Evolutionary conservation across 1,284 basidiomycete genomes (phyloP), one percentile per base, ranked within the genome.

Genomic region (Clitocybe nebularis): DNA sequence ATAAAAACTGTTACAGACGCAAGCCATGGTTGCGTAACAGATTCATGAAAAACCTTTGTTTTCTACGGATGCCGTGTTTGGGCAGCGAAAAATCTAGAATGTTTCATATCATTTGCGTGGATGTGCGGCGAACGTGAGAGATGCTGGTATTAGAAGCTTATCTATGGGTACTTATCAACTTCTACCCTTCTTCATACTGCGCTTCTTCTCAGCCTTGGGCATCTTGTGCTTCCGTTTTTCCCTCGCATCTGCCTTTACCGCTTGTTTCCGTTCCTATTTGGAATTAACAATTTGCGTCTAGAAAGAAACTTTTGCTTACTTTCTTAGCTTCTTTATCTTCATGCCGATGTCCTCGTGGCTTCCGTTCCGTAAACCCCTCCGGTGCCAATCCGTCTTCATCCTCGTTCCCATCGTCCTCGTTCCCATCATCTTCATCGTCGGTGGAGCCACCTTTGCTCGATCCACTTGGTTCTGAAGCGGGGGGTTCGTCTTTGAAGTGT

Each of bases 271-370:
- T 62, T 93, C 89, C 89, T 94, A 47, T 19, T n/a, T n/a, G n/a
- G n/a, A n/a, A 40, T 13, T 22, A 48, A 39, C 20, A 26, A 8
- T 39, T 36, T 36, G 11, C 13, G 33, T 36, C 14, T 41, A 32
- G 39, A 9, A 25, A 10, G 11, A 14, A 13, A 14, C 29, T 20
- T 13, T 23, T 32, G 17, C 65, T 23, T 48, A 88, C 92, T 81
- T 90, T 95, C 67, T 95, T 97, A 1, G 75, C 81, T n/a, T 93
- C 89, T 47, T 80, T 81, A 62, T 95, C 92, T 67, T 96, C 93
- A 54, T 93, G 84, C 47, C 89, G 77, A 66, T 94, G 92, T 0
- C 93, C 93, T 51, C 89, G 74, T 30, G 84, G 82, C 50, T 64
- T 74, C 44, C 72, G 73, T 45, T 82, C 79, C 36, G 69, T 55